phyloP scores from a whole-genome alignment of 2,329 filamentous ascomycete species.

The Sclerotinia glacialis region DNA sequence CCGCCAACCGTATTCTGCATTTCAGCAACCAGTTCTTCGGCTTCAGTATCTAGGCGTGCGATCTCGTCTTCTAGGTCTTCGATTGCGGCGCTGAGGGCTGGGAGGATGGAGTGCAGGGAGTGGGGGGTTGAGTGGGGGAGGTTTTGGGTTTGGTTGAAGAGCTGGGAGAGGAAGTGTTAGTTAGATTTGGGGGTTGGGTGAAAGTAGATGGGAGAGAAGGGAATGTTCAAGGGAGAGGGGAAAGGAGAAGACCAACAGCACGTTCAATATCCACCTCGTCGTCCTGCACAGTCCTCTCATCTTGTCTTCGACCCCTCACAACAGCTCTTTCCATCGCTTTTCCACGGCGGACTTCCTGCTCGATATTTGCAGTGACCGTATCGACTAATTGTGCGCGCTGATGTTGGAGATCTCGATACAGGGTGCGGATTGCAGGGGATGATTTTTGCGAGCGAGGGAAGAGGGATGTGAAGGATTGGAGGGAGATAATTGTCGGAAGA shows the following conservation, averaged over 20 bases:
- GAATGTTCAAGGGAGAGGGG: background rate
- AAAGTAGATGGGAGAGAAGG: no score
- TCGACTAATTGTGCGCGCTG: conserved; percentile 69
- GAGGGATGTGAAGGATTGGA: conserved; percentile 71
- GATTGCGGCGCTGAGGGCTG: conserved; percentile 66
- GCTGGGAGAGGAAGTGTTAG: background rate
- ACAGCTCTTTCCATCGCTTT: conserved; percentile 57
- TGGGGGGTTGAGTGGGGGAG: conserved; percentile 53
- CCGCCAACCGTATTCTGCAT: conserved; percentile 66
- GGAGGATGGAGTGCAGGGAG: conserved; percentile 61
- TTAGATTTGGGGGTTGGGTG: no score
- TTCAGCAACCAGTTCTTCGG: conserved; percentile 55
- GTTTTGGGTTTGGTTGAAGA: conserved; percentile 30
- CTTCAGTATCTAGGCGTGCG: conserved; percentile 61
- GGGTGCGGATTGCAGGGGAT: conserved; percentile 37
- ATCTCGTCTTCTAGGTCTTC: conserved; percentile 67
- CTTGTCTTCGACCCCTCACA: conserved; percentile 50
- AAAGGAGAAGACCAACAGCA: conserved; percentile 45
- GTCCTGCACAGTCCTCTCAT: conserved; percentile 56
- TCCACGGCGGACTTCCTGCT: conserved; percentile 60
- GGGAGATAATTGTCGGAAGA: conserved; percentile 68
- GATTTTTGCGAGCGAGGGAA: conserved; percentile 59
- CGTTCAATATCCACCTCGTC: conserved; percentile 63
- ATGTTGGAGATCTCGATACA: conserved; percentile 78
- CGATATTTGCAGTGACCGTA: conserved; percentile 61